These are phyloP conservation scores for Haplosporangium sp. DNA, from an alignment of 371 early-diverging fungal species.

Conservation along the genomic window DNA sequence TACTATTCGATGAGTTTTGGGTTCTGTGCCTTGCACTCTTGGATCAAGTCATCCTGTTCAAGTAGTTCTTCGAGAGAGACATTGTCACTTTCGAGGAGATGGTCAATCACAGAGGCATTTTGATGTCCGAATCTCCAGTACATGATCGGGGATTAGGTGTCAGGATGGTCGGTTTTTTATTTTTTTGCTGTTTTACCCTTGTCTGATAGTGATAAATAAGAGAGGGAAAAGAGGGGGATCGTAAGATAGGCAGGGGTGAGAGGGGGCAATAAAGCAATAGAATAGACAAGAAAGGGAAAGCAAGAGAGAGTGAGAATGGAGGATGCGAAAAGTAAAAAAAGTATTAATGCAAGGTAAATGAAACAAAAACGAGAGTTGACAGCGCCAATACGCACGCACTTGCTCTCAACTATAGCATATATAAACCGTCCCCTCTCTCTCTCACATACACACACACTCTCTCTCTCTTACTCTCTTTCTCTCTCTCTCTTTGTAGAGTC, in stretches of 20 bases:
- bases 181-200: not conserved
- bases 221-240: not conserved
- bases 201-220: not conserved
- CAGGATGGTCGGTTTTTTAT: not conserved
- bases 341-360: conserved; percentile 1
- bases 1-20: conserved; percentile 87
- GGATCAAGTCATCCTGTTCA: conserved; percentile 86
- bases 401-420: no score
- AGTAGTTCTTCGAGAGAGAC: conserved; percentile 81
- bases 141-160: conserved; percentile 54
- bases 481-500: no score
- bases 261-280: not conserved
- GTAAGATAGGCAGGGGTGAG: conserved; percentile 5
- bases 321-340: not conserved
- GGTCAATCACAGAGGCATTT: conserved; percentile 80
- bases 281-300: not conserved
- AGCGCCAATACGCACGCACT: no score
- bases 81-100: conserved; percentile 81
- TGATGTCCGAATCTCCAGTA: conserved; percentile 89
- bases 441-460: no score
- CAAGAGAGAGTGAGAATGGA: not conserved
- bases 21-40: conserved; percentile 88
- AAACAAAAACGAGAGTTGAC: not conserved
- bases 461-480: not conserved
- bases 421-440: no score